Base-by-base conservation (phyloP, 2,329 filamentous ascomycete genomes). In the Ophiobolus disseminans region DNA sequence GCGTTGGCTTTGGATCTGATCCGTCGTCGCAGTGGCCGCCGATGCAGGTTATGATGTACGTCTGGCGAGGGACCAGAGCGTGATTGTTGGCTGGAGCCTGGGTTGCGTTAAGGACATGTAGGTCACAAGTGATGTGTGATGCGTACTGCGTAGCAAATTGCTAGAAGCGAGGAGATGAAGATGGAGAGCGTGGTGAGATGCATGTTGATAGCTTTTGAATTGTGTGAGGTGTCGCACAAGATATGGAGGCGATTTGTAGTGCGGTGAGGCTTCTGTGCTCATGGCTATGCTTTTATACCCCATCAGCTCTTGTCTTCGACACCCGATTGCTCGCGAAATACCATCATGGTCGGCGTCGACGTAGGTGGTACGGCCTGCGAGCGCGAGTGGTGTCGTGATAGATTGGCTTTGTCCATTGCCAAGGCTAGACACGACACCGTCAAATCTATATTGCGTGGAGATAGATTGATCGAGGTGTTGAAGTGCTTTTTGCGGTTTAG, bases 41-140 rank as follows among this genome's bases (percentile, higher is more conserved):
- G n/a, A 66, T 56, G 37, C 66, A 68, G 14, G 65, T 68, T 8
- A 66, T 62, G 3, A 60, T 63, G 38, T 52, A 68, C 10, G 63
- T 67, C 48, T 68, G 65, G 4, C 60, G 60, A n/a, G 55, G 53
- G 17, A 59, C 61, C 0, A 63, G 40, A 19, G 28, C 35, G 8
- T 57, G 44, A 17, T 55, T 44, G 9, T 60, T 50, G 20, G 55
- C 60, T 38, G 60, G 66, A 13, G 45, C 58, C 65, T 65, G 22
- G n/a, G 7, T 26, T 26, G 7, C 11, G 23, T 26, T 6, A 26
- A 11, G 23, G 6, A 11, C 11, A 26, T 26, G 23, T 6, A 26
- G 23, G 23, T 26, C 23, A 7, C 23, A 11, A 5, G 7, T 16
- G 2, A 7, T 37, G 3, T 28, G 20, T 30, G 16, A 23, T 20